phyloP scores from a whole-genome alignment of 805 yeast genomes.

The Starmerella tilneyi region DNA sequence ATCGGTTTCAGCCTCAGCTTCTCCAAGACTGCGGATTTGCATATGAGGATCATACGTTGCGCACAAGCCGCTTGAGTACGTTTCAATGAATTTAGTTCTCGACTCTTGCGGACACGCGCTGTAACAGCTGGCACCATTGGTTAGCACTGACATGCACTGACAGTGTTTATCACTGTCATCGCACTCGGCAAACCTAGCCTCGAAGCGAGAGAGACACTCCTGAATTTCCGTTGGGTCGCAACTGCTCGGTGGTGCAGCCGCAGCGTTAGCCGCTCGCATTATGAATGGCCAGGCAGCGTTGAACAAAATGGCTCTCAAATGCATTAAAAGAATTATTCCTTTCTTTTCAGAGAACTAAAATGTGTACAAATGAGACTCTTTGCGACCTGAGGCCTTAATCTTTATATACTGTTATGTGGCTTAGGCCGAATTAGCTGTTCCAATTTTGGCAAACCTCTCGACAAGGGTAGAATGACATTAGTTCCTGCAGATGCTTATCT shows the following conservation, averaged over 20 bases:
- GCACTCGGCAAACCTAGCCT: slow-evolving; percentile 17
- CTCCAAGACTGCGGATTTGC: not conserved
- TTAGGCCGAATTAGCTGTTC: no score
- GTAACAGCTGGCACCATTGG: slow-evolving; percentile 23
- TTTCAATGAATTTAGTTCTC: slow-evolving; percentile 17
- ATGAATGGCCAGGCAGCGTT: not conserved
- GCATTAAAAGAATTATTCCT: no score
- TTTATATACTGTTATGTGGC: no score
- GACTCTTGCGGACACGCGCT: slow-evolving; percentile 22
- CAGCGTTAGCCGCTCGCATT: slow-evolving; percentile 1
- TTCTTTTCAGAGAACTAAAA: no score
- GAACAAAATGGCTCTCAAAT: not conserved
- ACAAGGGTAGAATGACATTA: not conserved
- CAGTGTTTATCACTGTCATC: slow-evolving; percentile 17
- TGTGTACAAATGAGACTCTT: no score
- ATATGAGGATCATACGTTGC: slow-evolving; percentile 19
- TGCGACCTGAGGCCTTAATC: no score
- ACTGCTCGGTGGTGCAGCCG: slow-evolving; percentile 14
- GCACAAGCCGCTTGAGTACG: slow-evolving; percentile 18
- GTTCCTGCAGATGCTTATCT: not conserved
- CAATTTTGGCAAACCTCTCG: no score
- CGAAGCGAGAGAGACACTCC: slow-evolving; percentile 17
- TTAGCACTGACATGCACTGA: slow-evolving; percentile 19
- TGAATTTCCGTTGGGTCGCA: slow-evolving; percentile 19
- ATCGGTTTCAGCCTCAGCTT: not conserved